phyloP scores from a whole-genome alignment of 1,139 yeast species.

The Yamadazyma epiphylla region DNA sequence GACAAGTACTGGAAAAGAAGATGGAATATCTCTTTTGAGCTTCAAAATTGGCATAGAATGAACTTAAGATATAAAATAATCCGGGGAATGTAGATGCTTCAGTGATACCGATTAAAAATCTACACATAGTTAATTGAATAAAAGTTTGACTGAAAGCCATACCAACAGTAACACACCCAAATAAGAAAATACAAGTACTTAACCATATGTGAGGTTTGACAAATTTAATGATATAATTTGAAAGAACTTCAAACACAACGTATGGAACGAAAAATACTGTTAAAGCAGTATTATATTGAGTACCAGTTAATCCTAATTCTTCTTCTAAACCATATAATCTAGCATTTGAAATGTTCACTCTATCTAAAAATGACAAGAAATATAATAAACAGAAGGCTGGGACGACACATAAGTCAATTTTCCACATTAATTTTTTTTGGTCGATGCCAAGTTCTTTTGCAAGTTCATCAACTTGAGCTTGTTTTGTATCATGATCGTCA shows the following conservation, averaged over 20 bases:
- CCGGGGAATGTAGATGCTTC: slow-evolving; percentile 76
- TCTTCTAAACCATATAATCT: slow-evolving; percentile 58
- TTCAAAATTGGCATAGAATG: slow-evolving; percentile 54
- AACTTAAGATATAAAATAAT: slow-evolving; percentile 61
- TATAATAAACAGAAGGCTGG: slow-evolving; percentile 70
- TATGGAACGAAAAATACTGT: slow-evolving; percentile 75
- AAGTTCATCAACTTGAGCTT: slow-evolving; percentile 18
- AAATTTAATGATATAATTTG: slow-evolving; percentile 58
- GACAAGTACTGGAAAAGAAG: slow-evolving; percentile 50
- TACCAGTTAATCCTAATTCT: slow-evolving; percentile 50
- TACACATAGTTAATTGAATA: slow-evolving; percentile 56
- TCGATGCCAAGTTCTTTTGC: slow-evolving; percentile 32
- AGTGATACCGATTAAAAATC: slow-evolving; percentile 60
- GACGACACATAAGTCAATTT: slow-evolving; percentile 60
- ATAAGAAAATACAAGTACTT: slow-evolving; percentile 49
- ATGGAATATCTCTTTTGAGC: slow-evolving; percentile 66
- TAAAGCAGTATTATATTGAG: slow-evolving; percentile 59
- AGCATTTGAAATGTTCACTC: slow-evolving; percentile 75
- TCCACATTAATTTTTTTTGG: slow-evolving; percentile 52
- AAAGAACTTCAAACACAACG: slow-evolving; percentile 60
- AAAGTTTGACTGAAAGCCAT: slow-evolving; percentile 61
- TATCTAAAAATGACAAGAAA: slow-evolving; percentile 64
- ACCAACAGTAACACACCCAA: slow-evolving; percentile 62
- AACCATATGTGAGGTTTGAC: slow-evolving; percentile 67
- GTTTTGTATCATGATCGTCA: slow-evolving; percentile 17